Conservation (phyloP, 768 basidiomycete genomes). For the Hortiboletus campestris region DNA sequence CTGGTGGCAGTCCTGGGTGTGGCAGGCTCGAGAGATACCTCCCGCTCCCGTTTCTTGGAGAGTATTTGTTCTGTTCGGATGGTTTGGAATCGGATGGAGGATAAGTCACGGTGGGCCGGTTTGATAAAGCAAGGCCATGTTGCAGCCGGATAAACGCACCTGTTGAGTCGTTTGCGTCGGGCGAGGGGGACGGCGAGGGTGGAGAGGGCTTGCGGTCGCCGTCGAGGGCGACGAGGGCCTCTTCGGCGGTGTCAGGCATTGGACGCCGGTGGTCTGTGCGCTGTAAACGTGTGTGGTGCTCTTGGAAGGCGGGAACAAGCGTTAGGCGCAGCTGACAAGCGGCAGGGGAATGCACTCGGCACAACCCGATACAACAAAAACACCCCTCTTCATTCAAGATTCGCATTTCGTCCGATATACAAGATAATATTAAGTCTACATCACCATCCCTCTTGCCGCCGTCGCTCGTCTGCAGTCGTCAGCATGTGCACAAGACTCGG, state of each 20-base stretch:
- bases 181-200: slow-evolving; percentile 42
- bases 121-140: slow-evolving; percentile 24
- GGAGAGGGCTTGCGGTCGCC: slow-evolving; percentile 22
- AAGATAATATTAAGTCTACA: not conserved
- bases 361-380: slow-evolving; percentile 34
- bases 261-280: slow-evolving; percentile 32
- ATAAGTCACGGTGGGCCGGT: slow-evolving; percentile 23
- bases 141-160: slow-evolving; percentile 38
- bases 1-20: slow-evolving; percentile 41
- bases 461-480: slow-evolving; percentile 41
- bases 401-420: slow-evolving; percentile 1
- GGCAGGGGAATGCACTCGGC: slow-evolving; percentile 32
- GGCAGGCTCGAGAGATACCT: slow-evolving; percentile 71
- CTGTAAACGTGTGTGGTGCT: slow-evolving; percentile 23
- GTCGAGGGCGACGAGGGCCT: slow-evolving; percentile 7
- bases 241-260: slow-evolving; percentile 29
- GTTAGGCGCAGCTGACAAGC: slow-evolving; percentile 31
- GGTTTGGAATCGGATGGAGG: slow-evolving; percentile 22
- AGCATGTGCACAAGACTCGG: slow-evolving; percentile 44
- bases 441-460: slow-evolving; percentile 12
- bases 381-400: slow-evolving; percentile 4
- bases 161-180: slow-evolving; percentile 40
- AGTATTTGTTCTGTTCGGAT: slow-evolving; percentile 39
- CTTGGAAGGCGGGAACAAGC: slow-evolving; percentile 27
- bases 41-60: slow-evolving; percentile 74